Evolutionary conservation across 2,329 filamentous ascomycete genomes (phyloP), one percentile per base, ranked within the genome.

Genomic region (Fusarium liriodendri): DNA sequence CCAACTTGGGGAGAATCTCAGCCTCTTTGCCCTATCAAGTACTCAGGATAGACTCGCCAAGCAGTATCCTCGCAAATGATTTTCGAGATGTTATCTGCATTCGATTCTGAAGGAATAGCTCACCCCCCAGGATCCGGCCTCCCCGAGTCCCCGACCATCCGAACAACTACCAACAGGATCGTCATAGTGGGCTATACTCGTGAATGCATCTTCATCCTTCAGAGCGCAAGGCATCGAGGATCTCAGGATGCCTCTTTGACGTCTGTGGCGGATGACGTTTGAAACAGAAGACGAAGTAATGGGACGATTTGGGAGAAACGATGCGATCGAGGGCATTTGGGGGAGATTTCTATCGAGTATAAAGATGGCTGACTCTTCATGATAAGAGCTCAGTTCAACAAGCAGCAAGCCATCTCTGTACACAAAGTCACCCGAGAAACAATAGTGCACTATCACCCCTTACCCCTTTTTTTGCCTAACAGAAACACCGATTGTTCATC

Each of bases 31-130:
- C 47, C 47, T 52, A 52, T 52, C 45, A 50, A 0, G 27, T 50
- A 2, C 7, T 18, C 14, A 11, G 1, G 2, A 25, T 0, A 2
- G 4, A 18, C 14, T 32, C 4, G 25, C 18, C 25, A 52, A 32
- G 47, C 0, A 8, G 25, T 0, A 32, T 29, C 6, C 25, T 52
- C 25, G 10, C 25, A 52, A 52, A 8, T n/a, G 16, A 52, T 52
- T 52, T 6, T 29, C 47, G 47, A 29, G 4, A 52, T 8, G 29
- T 18, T 52, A 10, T 32, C 25, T n/a, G 13, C 4, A n/a, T 20
- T 32, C 6, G 47, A 32, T 52, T 52, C 25, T n/a, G 10, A 32
- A 52, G 47, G 47, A 52, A n/a, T 2, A 52, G 29, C 18, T 32
- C 25, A 52, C 47, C 13, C 45, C 25, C n/a, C 29, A 27, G 42